Evolutionary conservation across 2,329 filamentous ascomycete genomes (phyloP).

Genomic region (Colletotrichum camelliae): DNA sequence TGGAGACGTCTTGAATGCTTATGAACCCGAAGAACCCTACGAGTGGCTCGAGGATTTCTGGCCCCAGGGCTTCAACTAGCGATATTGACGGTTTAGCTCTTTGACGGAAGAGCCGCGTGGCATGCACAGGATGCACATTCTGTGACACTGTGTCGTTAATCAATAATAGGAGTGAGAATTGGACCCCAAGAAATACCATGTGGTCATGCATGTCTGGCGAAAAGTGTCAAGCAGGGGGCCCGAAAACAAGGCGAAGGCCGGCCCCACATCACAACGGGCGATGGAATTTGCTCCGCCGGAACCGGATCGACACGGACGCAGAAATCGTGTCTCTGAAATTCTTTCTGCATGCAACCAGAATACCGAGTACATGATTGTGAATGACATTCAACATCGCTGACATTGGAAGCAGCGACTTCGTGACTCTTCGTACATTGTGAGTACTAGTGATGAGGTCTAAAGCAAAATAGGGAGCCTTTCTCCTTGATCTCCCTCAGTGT

Average conservation of each 20-base stretch:
- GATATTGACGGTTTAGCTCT: background rate
- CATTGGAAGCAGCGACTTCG: background rate
- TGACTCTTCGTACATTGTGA: background rate
- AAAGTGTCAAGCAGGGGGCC: background rate
- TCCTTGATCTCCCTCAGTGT: background rate
- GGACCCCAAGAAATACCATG: background rate
- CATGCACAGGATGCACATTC: background rate
- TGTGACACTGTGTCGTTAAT: background rate
- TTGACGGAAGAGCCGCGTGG: background rate
- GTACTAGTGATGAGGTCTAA: background rate
- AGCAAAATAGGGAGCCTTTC: background rate
- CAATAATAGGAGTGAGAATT: background rate
- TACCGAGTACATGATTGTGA: background rate
- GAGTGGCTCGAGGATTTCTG: slow-evolving; percentile 60
- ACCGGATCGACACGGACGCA: background rate
- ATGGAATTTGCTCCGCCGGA: background rate
- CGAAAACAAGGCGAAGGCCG: background rate
- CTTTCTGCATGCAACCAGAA: background rate
- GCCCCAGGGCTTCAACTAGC: slow-evolving; percentile 29
- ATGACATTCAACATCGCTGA: background rate
- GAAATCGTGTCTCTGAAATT: background rate
- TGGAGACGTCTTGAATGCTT: slow-evolving; percentile 24
- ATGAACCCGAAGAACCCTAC: slow-evolving; percentile 46
- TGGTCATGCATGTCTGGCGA: background rate
- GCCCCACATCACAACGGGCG: background rate